These are phyloP conservation scores for Aureobasidium sp. DNA, from an alignment of 2,329 filamentous ascomycete species.

Conservation along the genomic window DNA sequence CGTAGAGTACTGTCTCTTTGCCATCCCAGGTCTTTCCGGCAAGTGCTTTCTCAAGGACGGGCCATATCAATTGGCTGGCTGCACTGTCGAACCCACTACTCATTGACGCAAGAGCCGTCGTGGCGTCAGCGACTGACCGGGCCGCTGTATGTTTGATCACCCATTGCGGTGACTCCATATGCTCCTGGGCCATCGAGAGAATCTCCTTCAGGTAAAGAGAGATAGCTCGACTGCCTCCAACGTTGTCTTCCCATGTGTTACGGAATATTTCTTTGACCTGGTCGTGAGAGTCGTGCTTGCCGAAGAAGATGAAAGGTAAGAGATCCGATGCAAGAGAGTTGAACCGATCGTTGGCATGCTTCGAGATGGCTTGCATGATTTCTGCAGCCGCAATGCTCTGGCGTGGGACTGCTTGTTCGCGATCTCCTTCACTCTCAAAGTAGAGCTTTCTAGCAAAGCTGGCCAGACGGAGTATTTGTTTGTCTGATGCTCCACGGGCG, in stretches of 20 bases:
- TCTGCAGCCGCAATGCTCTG: slow-evolving; percentile 69
- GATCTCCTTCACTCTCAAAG: slow-evolving; percentile 70
- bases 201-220: slow-evolving; percentile 81
- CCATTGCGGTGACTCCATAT: slow-evolving; percentile 78
- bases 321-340: slow-evolving; percentile 63
- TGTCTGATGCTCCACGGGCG: slow-evolving; percentile 54
- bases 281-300: slow-evolving; percentile 74
- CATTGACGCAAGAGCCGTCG: slow-evolving; percentile 48
- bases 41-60: slow-evolving; percentile 69
- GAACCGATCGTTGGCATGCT: slow-evolving; percentile 83
- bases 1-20: slow-evolving; percentile 75
- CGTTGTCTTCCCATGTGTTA: slow-evolving; percentile 84
- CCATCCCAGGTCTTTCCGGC: slow-evolving; percentile 86
- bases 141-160: slow-evolving; percentile 81
- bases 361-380: slow-evolving; percentile 72
- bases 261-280: slow-evolving; percentile 71
- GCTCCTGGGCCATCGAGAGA: slow-evolving; percentile 53
- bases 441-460: slow-evolving; percentile 60
- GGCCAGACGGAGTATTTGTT: slow-evolving; percentile 47
- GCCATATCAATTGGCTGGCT: slow-evolving; percentile 64
- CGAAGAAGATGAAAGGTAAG: slow-evolving; percentile 81
- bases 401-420: slow-evolving; percentile 25
- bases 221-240: slow-evolving; percentile 73
- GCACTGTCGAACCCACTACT: slow-evolving; percentile 47
- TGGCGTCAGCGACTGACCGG: slow-evolving; percentile 65